A percentile compares a stretch with the other conserved stretches of the same genome.
These are phyloP conservation scores for Xenosphaeropsis pyriputrescens DNA, from an alignment of 2,329 filamentous ascomycete species.

Conservation along the genomic window DNA sequence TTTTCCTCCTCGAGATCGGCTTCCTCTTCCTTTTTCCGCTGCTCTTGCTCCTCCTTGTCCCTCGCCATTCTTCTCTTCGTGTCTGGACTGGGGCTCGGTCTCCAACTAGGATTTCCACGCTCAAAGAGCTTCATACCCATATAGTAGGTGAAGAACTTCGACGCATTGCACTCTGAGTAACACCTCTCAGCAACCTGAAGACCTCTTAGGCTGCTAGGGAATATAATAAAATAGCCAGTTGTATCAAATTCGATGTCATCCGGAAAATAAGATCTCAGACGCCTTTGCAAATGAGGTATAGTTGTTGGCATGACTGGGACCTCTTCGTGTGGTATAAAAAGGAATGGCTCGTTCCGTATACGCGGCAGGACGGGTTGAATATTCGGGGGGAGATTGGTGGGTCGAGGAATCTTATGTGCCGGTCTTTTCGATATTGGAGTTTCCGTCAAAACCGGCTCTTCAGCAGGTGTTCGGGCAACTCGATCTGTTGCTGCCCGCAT, in stretches of 20 bases:
- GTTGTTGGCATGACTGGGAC: conserved; percentile 81
- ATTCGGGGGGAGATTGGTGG: conserved; percentile 20
- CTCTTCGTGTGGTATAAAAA: conserved; percentile 75
- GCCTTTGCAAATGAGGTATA: conserved; percentile 78
- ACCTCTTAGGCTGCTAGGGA: conserved; percentile 62
- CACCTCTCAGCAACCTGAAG: conserved; percentile 72
- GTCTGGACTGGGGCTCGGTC: conserved; percentile 26
- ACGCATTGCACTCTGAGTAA: conserved; percentile 63
- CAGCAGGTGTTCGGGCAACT: too few species aligned
- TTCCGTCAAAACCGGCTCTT: too few species aligned
- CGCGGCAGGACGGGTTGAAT: conserved; percentile 41
- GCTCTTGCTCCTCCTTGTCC: conserved; percentile 51
- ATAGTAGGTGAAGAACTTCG: conserved; percentile 77
- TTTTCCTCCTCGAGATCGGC: conserved; percentile 84
- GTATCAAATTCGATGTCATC: conserved; percentile 72
- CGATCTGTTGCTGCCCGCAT: too few species aligned
- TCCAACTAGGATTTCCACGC: conserved; percentile 11
- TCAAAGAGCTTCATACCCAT: conserved; percentile 78
- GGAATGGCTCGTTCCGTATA: conserved; percentile 69
- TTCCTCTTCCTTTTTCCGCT: conserved; percentile 57
- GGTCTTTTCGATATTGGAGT: too few species aligned
- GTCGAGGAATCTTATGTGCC: too few species aligned
- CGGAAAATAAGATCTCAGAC: conserved; percentile 70
- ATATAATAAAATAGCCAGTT: conserved; percentile 84
- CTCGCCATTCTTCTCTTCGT: conserved; percentile 26